Evolutionary conservation across 768 basidiomycete genomes (phyloP).

Genomic region (Epithele typhae): DNA sequence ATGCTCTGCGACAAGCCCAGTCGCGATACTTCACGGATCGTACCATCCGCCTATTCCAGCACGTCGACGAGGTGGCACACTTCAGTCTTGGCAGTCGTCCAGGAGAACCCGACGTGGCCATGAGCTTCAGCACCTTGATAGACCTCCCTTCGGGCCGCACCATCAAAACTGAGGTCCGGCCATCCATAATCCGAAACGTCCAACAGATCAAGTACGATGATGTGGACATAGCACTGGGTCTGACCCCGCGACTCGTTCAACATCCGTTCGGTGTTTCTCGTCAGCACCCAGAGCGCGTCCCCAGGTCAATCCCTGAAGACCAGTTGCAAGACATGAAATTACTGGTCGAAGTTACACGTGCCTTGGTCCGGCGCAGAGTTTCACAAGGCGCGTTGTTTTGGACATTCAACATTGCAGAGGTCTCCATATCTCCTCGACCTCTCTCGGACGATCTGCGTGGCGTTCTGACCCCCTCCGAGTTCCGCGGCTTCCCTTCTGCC

Average conservation of each 20-base stretch:
- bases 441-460: slow-evolving; percentile 9
- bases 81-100: slow-evolving; percentile 43
- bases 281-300: not conserved
- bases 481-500: slow-evolving; percentile 46
- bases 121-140: slow-evolving; percentile 81
- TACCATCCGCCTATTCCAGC: slow-evolving; percentile 77
- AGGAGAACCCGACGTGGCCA: slow-evolving; percentile 46
- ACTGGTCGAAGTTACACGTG: slow-evolving; percentile 25
- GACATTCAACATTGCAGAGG: too few species aligned
- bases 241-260: not conserved
- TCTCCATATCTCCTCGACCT: slow-evolving; percentile 30
- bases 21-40: slow-evolving; percentile 65
- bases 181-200: slow-evolving; percentile 73
- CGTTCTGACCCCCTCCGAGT: slow-evolving; percentile 3
- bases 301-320: not conserved
- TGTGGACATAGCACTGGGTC: slow-evolving; percentile 53
- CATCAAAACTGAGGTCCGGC: slow-evolving; percentile 61
- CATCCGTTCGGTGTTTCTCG: slow-evolving; percentile 43
- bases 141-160: slow-evolving; percentile 59
- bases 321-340: slow-evolving; percentile 25
- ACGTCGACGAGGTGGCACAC: slow-evolving; percentile 38
- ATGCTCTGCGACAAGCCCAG: slow-evolving; percentile 39
- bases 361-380: slow-evolving; percentile 7
- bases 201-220: slow-evolving; percentile 58
- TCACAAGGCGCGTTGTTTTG: too few species aligned